Evolutionary conservation across 805 yeast species (phyloP), one percentile per base, ranked within the genome.

Genomic region (Yarrowia yakushimensis): DNA sequence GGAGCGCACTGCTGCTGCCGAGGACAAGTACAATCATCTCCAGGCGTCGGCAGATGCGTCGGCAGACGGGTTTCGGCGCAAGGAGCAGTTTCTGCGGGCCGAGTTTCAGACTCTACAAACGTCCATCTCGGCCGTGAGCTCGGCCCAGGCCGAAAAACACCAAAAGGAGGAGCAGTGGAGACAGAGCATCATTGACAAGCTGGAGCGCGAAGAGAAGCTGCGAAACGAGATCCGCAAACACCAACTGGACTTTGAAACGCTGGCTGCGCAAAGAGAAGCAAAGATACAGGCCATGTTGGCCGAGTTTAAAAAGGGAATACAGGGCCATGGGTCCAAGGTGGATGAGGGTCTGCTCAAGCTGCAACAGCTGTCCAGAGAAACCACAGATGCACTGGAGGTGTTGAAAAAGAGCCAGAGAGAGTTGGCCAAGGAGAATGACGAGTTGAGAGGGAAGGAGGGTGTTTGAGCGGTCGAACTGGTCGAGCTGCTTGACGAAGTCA

Each of bases 41-140:
- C 81, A 82, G 63, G 78, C 80, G 46, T 72, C 84, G 66, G 81
- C 82, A 63, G 75, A 78, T 27, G 77, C 84, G 62, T 75, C 78
- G 0, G 75, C 82, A 2, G 90, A 86, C 68, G 76, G 69, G 48
- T 23, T 73, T 55, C 86, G 82, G 68, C 69, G 86, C 11, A 39
- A 41, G 30, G 63, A 39, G 31, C 23, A 43, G 59, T 52, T 20
- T 18, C 59, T 52, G 23, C n/a, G 27, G 8, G 25, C 23, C 13
- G 59, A 52, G 33, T 52, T 52, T 25, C 17, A 34, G 25, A 25
- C 42, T 17, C 43, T 52, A 20, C 31, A 34, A 20, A 34, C 23
- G 8, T 52, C 59, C 9, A 52, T 52, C 7, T 3, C 23, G 15
- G 43, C 17, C 2, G 37, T 52, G 15, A 36, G 43, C 33, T 4